phyloP scores from a whole-genome alignment of 108 stramenopile genomes.

The Schizochytrium sp. region DNA sequence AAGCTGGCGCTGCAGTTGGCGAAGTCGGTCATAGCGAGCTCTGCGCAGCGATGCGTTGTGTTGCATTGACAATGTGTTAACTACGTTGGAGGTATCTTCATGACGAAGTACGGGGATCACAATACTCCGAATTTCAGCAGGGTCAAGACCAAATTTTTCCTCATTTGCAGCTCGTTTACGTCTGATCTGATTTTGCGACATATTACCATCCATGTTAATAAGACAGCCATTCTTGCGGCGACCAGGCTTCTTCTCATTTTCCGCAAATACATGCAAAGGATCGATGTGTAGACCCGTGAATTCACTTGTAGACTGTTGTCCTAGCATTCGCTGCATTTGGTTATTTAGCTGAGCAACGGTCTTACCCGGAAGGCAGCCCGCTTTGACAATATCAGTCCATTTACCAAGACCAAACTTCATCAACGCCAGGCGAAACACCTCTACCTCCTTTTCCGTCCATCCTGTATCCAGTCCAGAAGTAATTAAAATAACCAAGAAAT shows the following conservation, averaged over 20 bases:
- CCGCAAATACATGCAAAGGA: constrained; percentile 31
- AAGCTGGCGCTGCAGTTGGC: constrained; percentile 24
- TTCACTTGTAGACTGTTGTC: constrained; percentile 57
- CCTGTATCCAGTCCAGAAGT: neutral
- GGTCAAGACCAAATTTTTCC: constrained; percentile 36
- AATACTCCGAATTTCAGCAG: neutral
- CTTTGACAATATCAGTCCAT: constrained; percentile 48
- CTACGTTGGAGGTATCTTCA: constrained; percentile 49
- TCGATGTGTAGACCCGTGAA: constrained; percentile 55
- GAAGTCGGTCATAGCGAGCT: constrained; percentile 2
- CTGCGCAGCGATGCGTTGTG: constrained; percentile 19
- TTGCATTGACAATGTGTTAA: constrained; percentile 5
- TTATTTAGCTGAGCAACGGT: constrained; percentile 56
- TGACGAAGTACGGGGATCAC: constrained; percentile 43
- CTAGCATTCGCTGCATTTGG: constrained; percentile 47
- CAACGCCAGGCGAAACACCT: constrained; percentile 41
- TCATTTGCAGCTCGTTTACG: neutral
- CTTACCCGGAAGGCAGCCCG: constrained; percentile 37
- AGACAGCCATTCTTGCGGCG: constrained; percentile 55
- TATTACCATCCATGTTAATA: constrained; percentile 55
- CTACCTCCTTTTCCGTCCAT: constrained; percentile 60
- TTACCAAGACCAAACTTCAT: constrained; percentile 58
- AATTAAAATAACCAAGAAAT: too few species aligned
- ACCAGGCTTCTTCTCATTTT: constrained; percentile 21
- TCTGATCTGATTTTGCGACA: constrained; percentile 12